Conservation (phyloP, 257 asterid species). For the Fraxinus quadrangulata region DNA sequence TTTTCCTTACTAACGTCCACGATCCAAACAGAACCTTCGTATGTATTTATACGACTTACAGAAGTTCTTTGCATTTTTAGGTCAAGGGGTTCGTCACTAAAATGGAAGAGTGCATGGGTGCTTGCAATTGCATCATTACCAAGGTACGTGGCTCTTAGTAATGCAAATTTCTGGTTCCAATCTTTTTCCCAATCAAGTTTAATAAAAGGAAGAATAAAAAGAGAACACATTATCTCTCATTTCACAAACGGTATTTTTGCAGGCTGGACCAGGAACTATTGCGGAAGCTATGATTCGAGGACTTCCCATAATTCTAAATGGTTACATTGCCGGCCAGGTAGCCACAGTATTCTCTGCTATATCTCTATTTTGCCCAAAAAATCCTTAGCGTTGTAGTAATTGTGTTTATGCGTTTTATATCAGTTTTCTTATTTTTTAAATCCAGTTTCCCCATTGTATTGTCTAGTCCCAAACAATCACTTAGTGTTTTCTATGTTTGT, state of each 20-base stretch:
- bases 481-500: background rate
- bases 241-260: slow-evolving; percentile 17
- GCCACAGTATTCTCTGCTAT: background rate
- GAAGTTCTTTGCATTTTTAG: slow-evolving; percentile 37
- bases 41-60: background rate
- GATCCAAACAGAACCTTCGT: background rate
- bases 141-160: slow-evolving; percentile 51
- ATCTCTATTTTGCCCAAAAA: background rate
- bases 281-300: slow-evolving; percentile 96
- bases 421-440: background rate
- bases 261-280: slow-evolving; percentile 99
- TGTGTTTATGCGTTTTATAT: background rate
- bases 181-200: background rate
- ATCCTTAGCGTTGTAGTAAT: background rate
- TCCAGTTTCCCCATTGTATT: background rate
- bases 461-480: background rate
- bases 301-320: slow-evolving; percentile 86
- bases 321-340: slow-evolving; percentile 97
- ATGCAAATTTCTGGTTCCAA: background rate
- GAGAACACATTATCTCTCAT: background rate
- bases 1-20: background rate
- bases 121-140: slow-evolving; percentile 95
- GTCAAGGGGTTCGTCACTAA: slow-evolving; percentile 92
- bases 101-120: slow-evolving; percentile 98
- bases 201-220: background rate